phyloP scores from a whole-genome alignment of 805 yeast genomes.

The Wickerhamomyces sydowiorum region DNA sequence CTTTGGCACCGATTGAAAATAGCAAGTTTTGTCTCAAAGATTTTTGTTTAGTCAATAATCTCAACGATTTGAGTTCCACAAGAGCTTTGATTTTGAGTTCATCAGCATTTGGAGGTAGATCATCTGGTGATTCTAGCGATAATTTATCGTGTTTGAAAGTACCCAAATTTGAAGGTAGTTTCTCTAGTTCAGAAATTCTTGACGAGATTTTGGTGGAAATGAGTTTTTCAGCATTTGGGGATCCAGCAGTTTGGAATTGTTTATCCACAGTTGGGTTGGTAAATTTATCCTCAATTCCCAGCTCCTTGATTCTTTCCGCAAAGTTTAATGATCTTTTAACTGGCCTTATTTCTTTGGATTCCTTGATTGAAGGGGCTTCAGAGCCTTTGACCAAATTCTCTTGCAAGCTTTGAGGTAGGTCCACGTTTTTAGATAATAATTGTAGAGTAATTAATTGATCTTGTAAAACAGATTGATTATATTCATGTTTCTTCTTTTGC shows the following conservation, averaged over 20 bases:
- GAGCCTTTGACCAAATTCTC: slow-evolving; percentile 24
- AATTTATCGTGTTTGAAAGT: slow-evolving; percentile 41
- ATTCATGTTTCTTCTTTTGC: slow-evolving; percentile 19
- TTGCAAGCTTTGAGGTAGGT: slow-evolving; percentile 52
- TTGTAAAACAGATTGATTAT: slow-evolving; percentile 42
- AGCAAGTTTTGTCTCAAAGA: slow-evolving; percentile 57
- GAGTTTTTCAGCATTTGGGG: slow-evolving; percentile 43
- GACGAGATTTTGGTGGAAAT: slow-evolving; percentile 49
- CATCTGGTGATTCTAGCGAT: slow-evolving; percentile 38
- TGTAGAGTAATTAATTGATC: slow-evolving; percentile 63
- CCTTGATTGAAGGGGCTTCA: not conserved
- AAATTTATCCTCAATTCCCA: slow-evolving; percentile 27
- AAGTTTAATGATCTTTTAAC: slow-evolving; percentile 25
- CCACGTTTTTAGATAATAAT: slow-evolving; percentile 57
- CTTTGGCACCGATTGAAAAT: slow-evolving; percentile 44
- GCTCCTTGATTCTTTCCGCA: slow-evolving; percentile 21
- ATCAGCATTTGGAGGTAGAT: slow-evolving; percentile 42
- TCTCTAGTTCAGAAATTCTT: slow-evolving; percentile 57
- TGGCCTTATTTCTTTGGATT: slow-evolving; percentile 4
- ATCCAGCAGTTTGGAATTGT: slow-evolving; percentile 33
- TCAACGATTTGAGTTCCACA: slow-evolving; percentile 64
- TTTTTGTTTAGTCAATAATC: slow-evolving; percentile 64
- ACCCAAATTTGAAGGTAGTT: slow-evolving; percentile 65
- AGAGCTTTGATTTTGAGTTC: slow-evolving; percentile 58
- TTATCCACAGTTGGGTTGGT: slow-evolving; percentile 18